These are phyloP conservation scores for Podila epigama DNA, from an alignment of 192 early-diverging fungal species.

Conservation along the genomic window DNA sequence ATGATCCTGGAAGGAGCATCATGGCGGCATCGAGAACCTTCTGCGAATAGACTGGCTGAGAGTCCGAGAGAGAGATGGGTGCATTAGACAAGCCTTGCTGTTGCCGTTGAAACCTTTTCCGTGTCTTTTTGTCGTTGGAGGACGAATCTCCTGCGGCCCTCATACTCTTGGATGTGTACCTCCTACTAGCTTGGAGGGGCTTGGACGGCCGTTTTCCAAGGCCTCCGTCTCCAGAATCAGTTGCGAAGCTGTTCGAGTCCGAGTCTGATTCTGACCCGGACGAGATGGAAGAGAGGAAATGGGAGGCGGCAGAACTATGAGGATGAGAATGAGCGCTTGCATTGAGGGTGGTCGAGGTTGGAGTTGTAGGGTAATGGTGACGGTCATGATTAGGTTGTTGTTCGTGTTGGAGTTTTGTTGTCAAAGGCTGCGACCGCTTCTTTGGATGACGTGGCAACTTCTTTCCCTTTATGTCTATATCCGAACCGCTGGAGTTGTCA, in stretches of 20 bases:
- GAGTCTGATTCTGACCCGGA: conserved; percentile 12
- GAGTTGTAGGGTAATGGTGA: not conserved
- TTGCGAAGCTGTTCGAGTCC: not conserved
- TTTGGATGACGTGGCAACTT: not conserved
- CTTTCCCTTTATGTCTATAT: conserved; percentile 6
- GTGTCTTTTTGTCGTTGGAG: not conserved
- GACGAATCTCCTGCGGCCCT: not conserved
- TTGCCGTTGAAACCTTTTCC: not conserved
- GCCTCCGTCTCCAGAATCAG: conserved; percentile 16
- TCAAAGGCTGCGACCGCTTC: no score
- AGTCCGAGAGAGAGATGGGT: conserved; percentile 39
- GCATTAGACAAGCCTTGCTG: not conserved
- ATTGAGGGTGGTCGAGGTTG: not conserved
- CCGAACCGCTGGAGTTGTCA: conserved; percentile 41
- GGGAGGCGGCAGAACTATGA: not conserved
- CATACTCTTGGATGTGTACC: conserved; percentile 9
- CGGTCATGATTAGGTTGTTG: not conserved
- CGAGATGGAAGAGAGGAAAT: not conserved
- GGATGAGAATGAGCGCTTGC: not conserved
- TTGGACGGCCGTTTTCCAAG: conserved; percentile 3
- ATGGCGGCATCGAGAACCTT: conserved; percentile 24
- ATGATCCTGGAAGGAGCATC: conserved; percentile 4
- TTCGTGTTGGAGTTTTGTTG: not conserved
- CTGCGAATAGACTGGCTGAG: conserved; percentile 35
- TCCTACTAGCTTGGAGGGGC: conserved; percentile 2